Conservation (phyloP, 495 filamentous ascomycete species). For the Chaetomium cochliodes region DNA sequence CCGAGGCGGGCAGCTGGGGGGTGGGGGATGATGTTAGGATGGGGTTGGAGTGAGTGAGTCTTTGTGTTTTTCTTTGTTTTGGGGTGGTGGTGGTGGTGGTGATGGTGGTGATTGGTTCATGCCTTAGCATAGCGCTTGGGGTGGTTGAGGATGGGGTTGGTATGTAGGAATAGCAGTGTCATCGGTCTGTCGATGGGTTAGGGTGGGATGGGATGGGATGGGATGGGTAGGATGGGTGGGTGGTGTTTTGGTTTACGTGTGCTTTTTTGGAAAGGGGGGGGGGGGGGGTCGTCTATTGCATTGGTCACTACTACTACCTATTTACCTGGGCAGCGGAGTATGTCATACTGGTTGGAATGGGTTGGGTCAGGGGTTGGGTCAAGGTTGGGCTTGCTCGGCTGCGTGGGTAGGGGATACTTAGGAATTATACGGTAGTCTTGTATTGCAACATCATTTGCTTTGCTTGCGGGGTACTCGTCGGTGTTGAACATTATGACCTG, state of each 20-base stretch:
- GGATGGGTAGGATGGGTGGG: too few relatives aligned
- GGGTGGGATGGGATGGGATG: too few relatives aligned
- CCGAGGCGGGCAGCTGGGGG: constrained; percentile 35
- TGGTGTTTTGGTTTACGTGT: too few relatives aligned
- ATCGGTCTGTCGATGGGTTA: too few relatives aligned
- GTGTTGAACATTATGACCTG: too few relatives aligned
- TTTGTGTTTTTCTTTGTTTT: too few relatives aligned
- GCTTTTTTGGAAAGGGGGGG: background rate
- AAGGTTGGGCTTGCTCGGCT: background rate
- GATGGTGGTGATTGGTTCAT: too few relatives aligned
- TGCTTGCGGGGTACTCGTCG: background rate
- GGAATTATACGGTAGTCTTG: background rate
- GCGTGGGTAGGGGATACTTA: background rate
- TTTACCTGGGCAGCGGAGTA: background rate
- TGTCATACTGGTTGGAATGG: background rate
- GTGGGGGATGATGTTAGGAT: constrained; percentile 43
- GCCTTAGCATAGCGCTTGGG: too few relatives aligned
- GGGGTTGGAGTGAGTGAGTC: constrained; percentile 37
- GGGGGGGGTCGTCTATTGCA: background rate
- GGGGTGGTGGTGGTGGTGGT: too few relatives aligned
- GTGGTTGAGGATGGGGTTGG: too few relatives aligned
- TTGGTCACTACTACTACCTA: background rate
- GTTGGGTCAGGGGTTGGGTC: background rate
- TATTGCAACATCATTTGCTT: background rate
- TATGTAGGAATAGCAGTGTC: too few relatives aligned